These are phyloP conservation scores for Vigna mungo DNA, from an alignment of 306 rosid genomes.

Conservation along the genomic window DNA sequence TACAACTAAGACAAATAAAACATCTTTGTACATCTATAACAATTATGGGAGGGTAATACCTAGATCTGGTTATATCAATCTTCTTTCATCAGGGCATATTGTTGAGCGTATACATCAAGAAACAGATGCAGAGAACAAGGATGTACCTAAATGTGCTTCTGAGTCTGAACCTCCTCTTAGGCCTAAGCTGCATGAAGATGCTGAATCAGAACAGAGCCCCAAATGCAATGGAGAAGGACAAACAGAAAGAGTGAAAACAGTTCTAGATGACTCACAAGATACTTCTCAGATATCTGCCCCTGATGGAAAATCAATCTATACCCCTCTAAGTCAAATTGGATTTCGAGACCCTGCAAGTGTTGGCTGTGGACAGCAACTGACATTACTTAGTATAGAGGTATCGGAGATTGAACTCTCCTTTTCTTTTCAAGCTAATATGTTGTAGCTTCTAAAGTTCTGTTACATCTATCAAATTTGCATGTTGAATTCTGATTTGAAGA, in stretches of 20 bases:
- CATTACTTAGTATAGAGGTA: constrained; percentile 90
- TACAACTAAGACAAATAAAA: constrained; percentile 2
- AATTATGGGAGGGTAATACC: constrained; percentile 41
- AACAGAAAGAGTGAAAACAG: constrained; percentile 48
- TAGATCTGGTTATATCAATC: constrained; percentile 47
- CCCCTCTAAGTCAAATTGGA: constrained; percentile 94
- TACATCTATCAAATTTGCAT: constrained; percentile 31
- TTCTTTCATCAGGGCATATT: constrained; percentile 31
- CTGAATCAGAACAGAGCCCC: constrained; percentile 46
- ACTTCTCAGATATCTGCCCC: constrained; percentile 88
- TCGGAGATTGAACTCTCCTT: constrained; percentile 15
- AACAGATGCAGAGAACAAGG: constrained; percentile 45
- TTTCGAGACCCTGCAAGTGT: constrained; percentile 85
- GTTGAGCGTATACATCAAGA: constrained; percentile 45
- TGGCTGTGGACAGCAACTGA: constrained; percentile 86
- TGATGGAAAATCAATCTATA: constrained; percentile 63
- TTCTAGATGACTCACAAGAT: constrained; percentile 56
- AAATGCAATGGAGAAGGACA: constrained; percentile 48
- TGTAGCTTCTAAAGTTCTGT: constrained; percentile 24
- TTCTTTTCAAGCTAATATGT: constrained; percentile 12
- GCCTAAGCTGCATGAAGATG: constrained; percentile 51
- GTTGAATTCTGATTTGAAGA: constrained; percentile 35
- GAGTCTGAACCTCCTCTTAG: constrained; percentile 42
- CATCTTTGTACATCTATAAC: constrained; percentile 1
- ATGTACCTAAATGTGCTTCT: constrained; percentile 39